Evolutionary conservation across 805 yeast genomes (phyloP).

Genomic region (Cyberlindnera saturnus): DNA sequence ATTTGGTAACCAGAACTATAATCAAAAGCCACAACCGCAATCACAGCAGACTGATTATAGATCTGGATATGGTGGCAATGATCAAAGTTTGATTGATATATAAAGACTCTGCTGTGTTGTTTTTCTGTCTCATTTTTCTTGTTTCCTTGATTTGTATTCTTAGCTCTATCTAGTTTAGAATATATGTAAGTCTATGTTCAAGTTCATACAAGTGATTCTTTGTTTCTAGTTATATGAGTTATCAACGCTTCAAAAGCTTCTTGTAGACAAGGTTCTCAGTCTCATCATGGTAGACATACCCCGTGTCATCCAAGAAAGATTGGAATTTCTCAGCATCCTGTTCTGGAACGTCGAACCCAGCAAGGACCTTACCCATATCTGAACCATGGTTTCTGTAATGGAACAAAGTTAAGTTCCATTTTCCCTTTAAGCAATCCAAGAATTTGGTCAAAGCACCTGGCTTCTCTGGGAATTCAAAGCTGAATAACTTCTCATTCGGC

Average conservation of each 20-base stretch:
- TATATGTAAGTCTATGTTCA: background rate
- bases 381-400: constrained; percentile 97
- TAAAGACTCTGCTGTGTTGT: constrained; percentile 3
- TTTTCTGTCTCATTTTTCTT: background rate
- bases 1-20: constrained; percentile 65
- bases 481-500: constrained; percentile 67
- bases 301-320: constrained; percentile 60
- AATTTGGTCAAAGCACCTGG: constrained; percentile 91
- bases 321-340: constrained; percentile 60
- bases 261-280: constrained; percentile 82
- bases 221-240: background rate
- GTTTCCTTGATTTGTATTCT: background rate
- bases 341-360: constrained; percentile 83
- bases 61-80: constrained; percentile 16
- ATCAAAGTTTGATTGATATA: constrained; percentile 25
- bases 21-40: constrained; percentile 14
- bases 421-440: constrained; percentile 59
- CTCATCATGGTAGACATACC: constrained; percentile 76
- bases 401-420: constrained; percentile 92
- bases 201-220: background rate
- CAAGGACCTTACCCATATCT: constrained; percentile 87
- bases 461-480: constrained; percentile 95
- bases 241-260: constrained; percentile 50
- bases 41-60: constrained; percentile 11
- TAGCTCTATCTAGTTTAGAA: background rate